phyloP scores from a whole-genome alignment of 2,329 filamentous ascomycete species.

The Davidsoniella neocaledoniae region DNA sequence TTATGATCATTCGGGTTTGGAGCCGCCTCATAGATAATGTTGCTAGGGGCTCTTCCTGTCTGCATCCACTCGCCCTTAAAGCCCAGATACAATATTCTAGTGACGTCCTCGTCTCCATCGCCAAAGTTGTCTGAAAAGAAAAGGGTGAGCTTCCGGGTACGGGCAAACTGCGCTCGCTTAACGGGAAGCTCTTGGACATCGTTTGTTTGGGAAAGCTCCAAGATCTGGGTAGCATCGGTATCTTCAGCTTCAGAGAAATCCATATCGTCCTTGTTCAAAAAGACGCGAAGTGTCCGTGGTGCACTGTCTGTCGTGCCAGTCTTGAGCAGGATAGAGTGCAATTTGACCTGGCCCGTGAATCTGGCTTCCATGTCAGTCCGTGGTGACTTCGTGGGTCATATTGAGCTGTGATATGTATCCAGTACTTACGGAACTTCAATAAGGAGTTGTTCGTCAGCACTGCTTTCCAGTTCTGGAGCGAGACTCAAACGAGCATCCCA shows the following conservation, averaged over 20 bases:
- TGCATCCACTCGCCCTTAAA: constrained; percentile 93
- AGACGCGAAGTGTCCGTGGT: constrained; percentile 71
- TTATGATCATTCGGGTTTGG: constrained; percentile 81
- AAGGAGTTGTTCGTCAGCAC: constrained; percentile 84
- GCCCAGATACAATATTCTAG: constrained; percentile 64
- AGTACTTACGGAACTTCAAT: constrained; percentile 68
- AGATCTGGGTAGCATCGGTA: constrained; percentile 51
- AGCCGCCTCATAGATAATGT: constrained; percentile 84
- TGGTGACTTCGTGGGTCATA: background rate
- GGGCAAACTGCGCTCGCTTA: constrained; percentile 75
- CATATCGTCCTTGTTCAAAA: constrained; percentile 70
- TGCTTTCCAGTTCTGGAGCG: constrained; percentile 64
- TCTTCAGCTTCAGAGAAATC: constrained; percentile 68
- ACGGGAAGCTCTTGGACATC: constrained; percentile 80
- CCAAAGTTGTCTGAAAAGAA: constrained; percentile 90
- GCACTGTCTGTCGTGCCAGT: constrained; percentile 54
- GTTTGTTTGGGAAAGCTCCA: constrained; percentile 60
- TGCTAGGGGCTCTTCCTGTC: constrained; percentile 52
- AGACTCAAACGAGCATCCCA: constrained; percentile 64
- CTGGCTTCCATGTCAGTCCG: constrained; percentile 26
- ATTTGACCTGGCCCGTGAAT: constrained; percentile 84
- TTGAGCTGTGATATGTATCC: background rate
- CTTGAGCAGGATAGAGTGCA: constrained; percentile 77
- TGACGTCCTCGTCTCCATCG: constrained; percentile 63
- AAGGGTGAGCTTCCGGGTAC: constrained; percentile 62